phyloP scores from a whole-genome alignment of 2,329 filamentous ascomycete species.

The Monilinia vaccinii-corymbosi region DNA sequence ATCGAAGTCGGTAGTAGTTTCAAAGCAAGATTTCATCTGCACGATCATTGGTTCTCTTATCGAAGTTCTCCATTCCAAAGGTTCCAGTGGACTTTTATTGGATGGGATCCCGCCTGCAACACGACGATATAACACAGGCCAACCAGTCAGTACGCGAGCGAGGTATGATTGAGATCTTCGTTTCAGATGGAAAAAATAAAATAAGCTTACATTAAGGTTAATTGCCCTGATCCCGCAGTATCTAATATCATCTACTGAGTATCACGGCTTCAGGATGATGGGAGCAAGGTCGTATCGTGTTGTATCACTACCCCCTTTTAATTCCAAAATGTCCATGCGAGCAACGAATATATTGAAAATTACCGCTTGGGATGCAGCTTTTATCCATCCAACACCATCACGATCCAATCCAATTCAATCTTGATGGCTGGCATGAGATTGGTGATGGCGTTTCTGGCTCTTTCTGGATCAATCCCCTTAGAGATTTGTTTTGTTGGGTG shows the following conservation, averaged over 20 bases:
- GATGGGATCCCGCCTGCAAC: not conserved
- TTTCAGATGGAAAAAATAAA: not conserved
- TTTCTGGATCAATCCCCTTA: not conserved
- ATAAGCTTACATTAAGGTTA: too few species aligned
- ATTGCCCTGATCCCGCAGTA: too few species aligned
- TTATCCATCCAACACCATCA: not conserved
- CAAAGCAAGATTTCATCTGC: not conserved
- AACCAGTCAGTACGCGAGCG: not conserved
- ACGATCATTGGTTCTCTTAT: not conserved
- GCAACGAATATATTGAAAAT: slow-evolving; percentile 7
- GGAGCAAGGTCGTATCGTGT: not conserved
- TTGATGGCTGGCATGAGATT: not conserved
- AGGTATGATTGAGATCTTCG: not conserved
- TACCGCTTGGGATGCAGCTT: slow-evolving; percentile 2
- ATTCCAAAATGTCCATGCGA: not conserved
- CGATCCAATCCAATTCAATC: not conserved
- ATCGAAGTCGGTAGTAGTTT: not conserved
- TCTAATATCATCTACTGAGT: not conserved
- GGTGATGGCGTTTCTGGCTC: not conserved
- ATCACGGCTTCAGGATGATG: not conserved
- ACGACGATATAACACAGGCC: not conserved
- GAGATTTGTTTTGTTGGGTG: not conserved
- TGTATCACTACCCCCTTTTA: not conserved
- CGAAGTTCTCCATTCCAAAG: not conserved
- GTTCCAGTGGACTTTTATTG: not conserved